phyloP scores from a whole-genome alignment of 331 rosid species.

The Phaseolus coccineus region DNA sequence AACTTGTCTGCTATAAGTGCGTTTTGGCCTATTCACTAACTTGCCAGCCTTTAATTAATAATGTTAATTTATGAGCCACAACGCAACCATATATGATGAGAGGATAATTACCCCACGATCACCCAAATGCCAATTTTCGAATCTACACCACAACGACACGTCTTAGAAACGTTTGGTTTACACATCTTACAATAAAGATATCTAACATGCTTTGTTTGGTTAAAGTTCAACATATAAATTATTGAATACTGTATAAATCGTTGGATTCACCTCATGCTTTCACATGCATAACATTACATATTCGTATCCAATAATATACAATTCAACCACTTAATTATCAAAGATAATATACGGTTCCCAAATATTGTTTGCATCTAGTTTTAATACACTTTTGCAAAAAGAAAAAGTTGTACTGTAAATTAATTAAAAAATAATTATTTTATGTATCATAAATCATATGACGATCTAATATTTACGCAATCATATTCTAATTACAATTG shows the following conservation, averaged over 20 bases:
- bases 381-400: no score
- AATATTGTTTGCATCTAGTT: no score
- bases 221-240: constrained; percentile 33
- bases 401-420: no score
- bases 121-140: neutral
- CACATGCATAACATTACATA: constrained; percentile 16
- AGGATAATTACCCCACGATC: neutral
- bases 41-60: neutral
- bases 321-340: no score
- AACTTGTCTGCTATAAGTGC: neutral
- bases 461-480: no score
- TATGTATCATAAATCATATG: no score
- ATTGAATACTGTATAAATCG: constrained; percentile 18
- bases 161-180: constrained; percentile 15
- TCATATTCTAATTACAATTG: no score
- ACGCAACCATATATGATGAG: neutral
- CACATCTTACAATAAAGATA: neutral
- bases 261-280: neutral
- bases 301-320: neutral
- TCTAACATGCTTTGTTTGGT: constrained; percentile 31
- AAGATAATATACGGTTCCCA: no score
- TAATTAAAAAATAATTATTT: no score
- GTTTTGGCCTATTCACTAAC: neutral
- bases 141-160: neutral
- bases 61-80: neutral